A percentile compares a stretch with the other conserved stretches of the same genome.
Evolutionary conservation across 176 grass and related monocot genomes (phyloP).

Genomic region (Alopecurus myosuroides): DNA sequence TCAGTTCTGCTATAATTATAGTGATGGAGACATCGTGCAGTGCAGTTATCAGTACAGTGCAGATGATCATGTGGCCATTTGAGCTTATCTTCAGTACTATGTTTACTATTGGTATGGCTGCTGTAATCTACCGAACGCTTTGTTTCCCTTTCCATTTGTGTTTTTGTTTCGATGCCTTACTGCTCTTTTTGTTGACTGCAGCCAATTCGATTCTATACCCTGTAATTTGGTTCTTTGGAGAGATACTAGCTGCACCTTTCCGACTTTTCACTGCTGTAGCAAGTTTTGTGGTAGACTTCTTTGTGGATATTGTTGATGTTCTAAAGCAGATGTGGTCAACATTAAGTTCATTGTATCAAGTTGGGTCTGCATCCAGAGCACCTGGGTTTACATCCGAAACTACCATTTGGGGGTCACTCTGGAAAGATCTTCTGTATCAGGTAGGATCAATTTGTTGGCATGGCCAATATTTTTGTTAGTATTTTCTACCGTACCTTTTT

Average conservation of each 20-base stretch:
- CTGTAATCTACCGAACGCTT: not conserved
- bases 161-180: constrained; percentile 22
- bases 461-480: not conserved
- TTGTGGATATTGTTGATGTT: constrained; percentile 44
- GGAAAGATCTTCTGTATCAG: constrained; percentile 97
- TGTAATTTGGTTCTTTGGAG: constrained; percentile 61
- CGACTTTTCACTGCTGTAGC: constrained; percentile 40
- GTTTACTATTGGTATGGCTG: constrained; percentile 61
- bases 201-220: constrained; percentile 75
- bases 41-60: constrained; percentile 43
- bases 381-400: constrained; percentile 48
- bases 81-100: constrained; percentile 53
- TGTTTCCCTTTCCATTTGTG: constrained; percentile 4
- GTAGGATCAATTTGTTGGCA: constrained; percentile 30
- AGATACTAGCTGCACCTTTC: constrained; percentile 67
- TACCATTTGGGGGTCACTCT: constrained; percentile 60
- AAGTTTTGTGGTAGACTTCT: constrained; percentile 55
- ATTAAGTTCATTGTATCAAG: constrained; percentile 67
- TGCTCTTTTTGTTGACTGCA: constrained; percentile 33
- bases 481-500: not conserved
- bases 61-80: constrained; percentile 85
- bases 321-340: constrained; percentile 57
- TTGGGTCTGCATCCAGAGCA: constrained; percentile 48
- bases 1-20: constrained; percentile 49
- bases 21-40: constrained; percentile 55